phyloP scores from a whole-genome alignment of 1,284 basidiomycete species.

The Naganishia sp. region DNA sequence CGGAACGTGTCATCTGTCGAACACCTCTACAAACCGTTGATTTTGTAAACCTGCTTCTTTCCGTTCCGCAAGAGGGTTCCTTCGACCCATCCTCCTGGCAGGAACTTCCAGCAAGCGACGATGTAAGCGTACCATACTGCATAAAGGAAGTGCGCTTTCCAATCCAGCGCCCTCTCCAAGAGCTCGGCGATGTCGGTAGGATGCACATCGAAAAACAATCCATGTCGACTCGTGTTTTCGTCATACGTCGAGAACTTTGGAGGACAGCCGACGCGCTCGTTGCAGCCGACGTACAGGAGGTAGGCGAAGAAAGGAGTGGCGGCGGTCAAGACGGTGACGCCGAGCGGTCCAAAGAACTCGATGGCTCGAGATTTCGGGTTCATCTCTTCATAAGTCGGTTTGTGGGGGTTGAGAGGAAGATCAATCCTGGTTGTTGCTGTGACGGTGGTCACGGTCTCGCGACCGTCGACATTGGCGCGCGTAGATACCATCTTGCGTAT shows the following conservation, averaged over 20 bases:
- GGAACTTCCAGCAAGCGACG: conserved; percentile 74
- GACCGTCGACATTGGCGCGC: not conserved
- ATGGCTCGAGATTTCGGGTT: conserved; percentile 61
- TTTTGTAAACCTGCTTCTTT: conserved; percentile 79
- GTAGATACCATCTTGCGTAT: conserved; percentile 12
- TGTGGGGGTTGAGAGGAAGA: conserved; percentile 46
- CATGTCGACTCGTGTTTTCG: conserved; percentile 10
- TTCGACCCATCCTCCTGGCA: conserved; percentile 84
- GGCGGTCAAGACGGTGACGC: conserved; percentile 71
- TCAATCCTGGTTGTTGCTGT: conserved; percentile 49
- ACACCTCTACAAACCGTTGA: conserved; percentile 70
- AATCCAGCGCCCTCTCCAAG: conserved; percentile 77
- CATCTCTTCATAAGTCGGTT: conserved; percentile 51
- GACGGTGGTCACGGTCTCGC: conserved; percentile 43
- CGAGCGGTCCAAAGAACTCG: conserved; percentile 84
- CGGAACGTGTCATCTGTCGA: not conserved
- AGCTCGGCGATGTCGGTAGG: conserved; percentile 13
- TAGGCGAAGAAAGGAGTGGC: conserved; percentile 75
- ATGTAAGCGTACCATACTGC: conserved; percentile 87
- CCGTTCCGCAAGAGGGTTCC: conserved; percentile 80
- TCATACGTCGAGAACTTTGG: conserved; percentile 55
- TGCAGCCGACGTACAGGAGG: conserved; percentile 81
- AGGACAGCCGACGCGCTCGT: conserved; percentile 73
- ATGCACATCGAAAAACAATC: conserved; percentile 19
- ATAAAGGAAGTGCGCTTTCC: conserved; percentile 73